phyloP scores from a whole-genome alignment of 2,329 filamentous ascomycete genomes.

The Bertia moriformis region DNA sequence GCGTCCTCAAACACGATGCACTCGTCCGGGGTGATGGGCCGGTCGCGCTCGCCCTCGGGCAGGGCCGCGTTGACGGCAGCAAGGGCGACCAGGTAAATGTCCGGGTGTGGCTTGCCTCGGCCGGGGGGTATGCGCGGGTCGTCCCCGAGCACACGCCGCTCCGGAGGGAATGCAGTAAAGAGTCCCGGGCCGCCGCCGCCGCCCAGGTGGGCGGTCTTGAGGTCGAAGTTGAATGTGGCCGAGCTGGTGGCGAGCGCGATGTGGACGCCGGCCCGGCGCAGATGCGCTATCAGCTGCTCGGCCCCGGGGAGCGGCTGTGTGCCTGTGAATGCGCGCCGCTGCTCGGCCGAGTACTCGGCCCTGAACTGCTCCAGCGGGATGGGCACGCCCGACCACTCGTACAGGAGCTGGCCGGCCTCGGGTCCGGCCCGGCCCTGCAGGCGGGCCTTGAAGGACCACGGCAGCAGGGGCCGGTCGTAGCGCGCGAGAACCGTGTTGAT shows the following conservation, averaged over 20 bases:
- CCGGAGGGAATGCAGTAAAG: slow-evolving; percentile 49
- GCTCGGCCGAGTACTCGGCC: slow-evolving; percentile 42
- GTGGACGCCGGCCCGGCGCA: slow-evolving; percentile 45
- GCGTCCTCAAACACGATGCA: slow-evolving; percentile 95
- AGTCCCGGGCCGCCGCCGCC: no score
- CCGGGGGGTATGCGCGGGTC: slow-evolving; percentile 64
- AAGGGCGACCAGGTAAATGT: slow-evolving; percentile 83
- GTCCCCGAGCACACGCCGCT: slow-evolving; percentile 73
- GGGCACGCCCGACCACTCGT: slow-evolving; percentile 74
- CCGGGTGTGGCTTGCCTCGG: slow-evolving; percentile 83
- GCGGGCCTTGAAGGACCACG: slow-evolving; percentile 88
- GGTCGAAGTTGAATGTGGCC: slow-evolving; percentile 53
- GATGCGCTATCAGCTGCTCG: slow-evolving; percentile 44
- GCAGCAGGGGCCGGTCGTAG: slow-evolving; percentile 61
- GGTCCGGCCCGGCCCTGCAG: slow-evolving; percentile 47
- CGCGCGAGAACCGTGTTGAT: slow-evolving; percentile 70
- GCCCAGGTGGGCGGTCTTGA: slow-evolving; percentile 55
- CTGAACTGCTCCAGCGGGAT: slow-evolving; percentile 58
- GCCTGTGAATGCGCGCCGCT: slow-evolving; percentile 57
- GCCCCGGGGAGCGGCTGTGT: slow-evolving; percentile 72
- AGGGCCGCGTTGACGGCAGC: slow-evolving; percentile 69
- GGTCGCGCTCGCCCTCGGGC: slow-evolving; percentile 35
- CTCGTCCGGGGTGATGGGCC: slow-evolving; percentile 62
- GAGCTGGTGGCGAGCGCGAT: slow-evolving; percentile 79
- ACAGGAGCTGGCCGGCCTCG: slow-evolving; percentile 37